phyloP scores from a whole-genome alignment of 2,329 filamentous ascomycete genomes.

The Curvularia eragrostidis region DNA sequence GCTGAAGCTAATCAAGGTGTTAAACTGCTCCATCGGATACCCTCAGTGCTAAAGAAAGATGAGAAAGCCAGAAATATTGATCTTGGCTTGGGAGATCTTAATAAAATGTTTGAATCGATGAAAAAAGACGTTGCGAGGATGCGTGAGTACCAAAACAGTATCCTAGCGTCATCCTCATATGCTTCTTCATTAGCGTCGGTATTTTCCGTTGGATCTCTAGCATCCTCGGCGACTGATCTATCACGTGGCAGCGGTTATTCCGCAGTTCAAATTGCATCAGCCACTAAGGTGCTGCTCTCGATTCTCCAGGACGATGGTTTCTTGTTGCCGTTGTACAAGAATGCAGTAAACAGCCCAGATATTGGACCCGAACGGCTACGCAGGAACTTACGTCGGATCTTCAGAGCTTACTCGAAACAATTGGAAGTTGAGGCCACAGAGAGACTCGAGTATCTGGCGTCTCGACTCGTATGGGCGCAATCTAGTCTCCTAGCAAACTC shows the following conservation, averaged over 20 bases:
- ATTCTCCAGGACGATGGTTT: slow-evolving; percentile 10
- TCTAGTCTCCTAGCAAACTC: slow-evolving; percentile 12
- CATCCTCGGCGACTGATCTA: slow-evolving; percentile 8
- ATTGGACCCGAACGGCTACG: slow-evolving; percentile 12
- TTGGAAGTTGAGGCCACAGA: slow-evolving; percentile 5
- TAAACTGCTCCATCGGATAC: too few species aligned
- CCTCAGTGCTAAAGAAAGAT: too few species aligned
- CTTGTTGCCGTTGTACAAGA: slow-evolving; percentile 10
- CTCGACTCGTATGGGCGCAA: slow-evolving; percentile 16
- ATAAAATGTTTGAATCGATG: too few species aligned
- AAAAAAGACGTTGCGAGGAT: too few species aligned
- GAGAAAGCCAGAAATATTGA: too few species aligned
- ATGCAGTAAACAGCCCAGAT: neutral
- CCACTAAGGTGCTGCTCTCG: slow-evolving; percentile 10
- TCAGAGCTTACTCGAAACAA: slow-evolving; percentile 10
- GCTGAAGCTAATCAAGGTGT: too few species aligned
- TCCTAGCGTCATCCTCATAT: neutral
- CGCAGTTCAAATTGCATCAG: slow-evolving; percentile 13
- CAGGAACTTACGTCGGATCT: slow-evolving; percentile 11
- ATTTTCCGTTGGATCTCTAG: slow-evolving; percentile 3
- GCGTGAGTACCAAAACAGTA: neutral
- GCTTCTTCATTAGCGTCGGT: slow-evolving; percentile 5
- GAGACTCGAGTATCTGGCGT: slow-evolving; percentile 8
- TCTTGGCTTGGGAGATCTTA: too few species aligned
- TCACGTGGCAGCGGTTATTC: slow-evolving; percentile 17